Evolutionary conservation across 805 yeast genomes (phyloP), one percentile per base, ranked within the genome.

Genomic region (Saccharomycopsis babjevae): DNA sequence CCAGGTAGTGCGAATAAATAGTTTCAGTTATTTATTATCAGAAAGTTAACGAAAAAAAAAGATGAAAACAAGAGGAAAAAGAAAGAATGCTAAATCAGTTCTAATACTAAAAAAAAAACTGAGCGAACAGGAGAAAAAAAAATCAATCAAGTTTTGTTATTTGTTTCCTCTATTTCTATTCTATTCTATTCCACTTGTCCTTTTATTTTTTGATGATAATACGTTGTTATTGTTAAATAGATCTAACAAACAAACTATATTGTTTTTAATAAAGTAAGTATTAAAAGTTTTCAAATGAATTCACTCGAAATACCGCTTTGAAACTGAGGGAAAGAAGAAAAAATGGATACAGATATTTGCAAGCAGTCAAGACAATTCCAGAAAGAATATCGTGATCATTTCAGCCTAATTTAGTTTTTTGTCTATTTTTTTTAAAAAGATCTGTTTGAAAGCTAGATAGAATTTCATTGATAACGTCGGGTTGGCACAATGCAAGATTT

Each of bases 81-180:
- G 50, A 42, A 46, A 46, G 32, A 46, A 46, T 22, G 28, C n/a
- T 43, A 18, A 18, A 20, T 18, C 25, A 18, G 25, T 43, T 18
- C 5, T 46, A 46, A 22, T 20, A n/a, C 25, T 10, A 46, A 46
- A 46, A 43, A 46, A 40, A 46, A 22, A n/a, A 25, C 18, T 28
- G 50, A 43, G 28, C 30, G 50, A 43, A 43, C 25, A 20, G 16
- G 5, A 46, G 25, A 46, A 22, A 46, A 46, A 46, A 46, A 46
- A 25, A 46, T 46, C 52, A 46, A 46, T 46, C 52, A 25, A 46
- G 7, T 25, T 6, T 46, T 40, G 18, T 40, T 40, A 18, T 40
- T 46, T 46, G 52, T 42, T 16, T 40, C 58, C 34, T 55, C 50
- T 10, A 30, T 43, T 50, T 40, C 28, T 42, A 42, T 60, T 57